These are phyloP conservation scores for Carpinus viminea DNA, from an alignment of 306 rosid species.

Conservation along the genomic window DNA sequence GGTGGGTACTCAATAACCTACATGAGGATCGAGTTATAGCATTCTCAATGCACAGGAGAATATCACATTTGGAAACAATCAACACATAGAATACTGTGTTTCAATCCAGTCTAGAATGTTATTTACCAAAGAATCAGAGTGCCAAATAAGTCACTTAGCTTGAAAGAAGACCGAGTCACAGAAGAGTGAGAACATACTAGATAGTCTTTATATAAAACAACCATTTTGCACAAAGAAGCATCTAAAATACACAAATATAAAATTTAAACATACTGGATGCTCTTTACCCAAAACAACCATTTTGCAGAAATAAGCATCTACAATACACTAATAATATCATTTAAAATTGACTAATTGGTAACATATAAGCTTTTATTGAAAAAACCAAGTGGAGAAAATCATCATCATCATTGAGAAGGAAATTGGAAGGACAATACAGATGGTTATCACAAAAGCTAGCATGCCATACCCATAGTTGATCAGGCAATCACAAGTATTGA, in stretches of 20 bases:
- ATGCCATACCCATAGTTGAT: not conserved
- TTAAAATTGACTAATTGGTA: not conserved
- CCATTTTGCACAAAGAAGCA: constrained; percentile 4
- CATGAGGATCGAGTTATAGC: not conserved
- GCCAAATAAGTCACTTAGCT: not conserved
- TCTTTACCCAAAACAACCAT: not conserved
- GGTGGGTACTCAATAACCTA: not conserved
- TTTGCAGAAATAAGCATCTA: not conserved
- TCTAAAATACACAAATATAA: not conserved
- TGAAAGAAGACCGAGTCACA: not conserved
- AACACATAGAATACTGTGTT: not conserved
- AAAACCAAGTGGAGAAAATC: not conserved
- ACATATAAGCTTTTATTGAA: not conserved
- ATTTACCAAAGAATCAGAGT: not conserved
- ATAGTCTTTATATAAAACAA: not conserved
- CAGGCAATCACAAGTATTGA: not conserved
- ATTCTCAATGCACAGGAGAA: not conserved
- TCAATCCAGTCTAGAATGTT: not conserved
- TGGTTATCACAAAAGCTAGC: not conserved
- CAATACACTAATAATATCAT: not conserved
- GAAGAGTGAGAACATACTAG: not conserved
- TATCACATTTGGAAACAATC: not conserved
- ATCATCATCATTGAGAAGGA: not conserved
- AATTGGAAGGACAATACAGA: not conserved
- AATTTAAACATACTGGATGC: not conserved